A percentile compares a stretch with the other conserved stretches of the same genome.
These are phyloP conservation scores for Fragilaria crotonensis DNA, from an alignment of 108 stramenopile genomes.

Conservation along the genomic window DNA sequence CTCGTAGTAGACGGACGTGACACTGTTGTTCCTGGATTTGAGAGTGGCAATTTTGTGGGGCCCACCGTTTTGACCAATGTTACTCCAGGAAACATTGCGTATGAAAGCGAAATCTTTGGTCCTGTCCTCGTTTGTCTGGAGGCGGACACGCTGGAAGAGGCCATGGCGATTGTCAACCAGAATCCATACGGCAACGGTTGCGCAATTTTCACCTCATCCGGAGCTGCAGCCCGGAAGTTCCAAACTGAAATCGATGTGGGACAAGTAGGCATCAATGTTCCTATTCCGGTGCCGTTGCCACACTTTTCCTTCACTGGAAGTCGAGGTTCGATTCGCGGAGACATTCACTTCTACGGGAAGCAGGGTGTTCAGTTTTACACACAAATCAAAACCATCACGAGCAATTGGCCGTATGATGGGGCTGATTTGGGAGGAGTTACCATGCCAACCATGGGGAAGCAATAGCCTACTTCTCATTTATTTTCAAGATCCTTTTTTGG, in stretches of 20 bases:
- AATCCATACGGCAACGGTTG: constrained; percentile 92
- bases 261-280: constrained; percentile 79
- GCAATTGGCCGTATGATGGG: constrained; percentile 66
- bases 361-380: constrained; percentile 93
- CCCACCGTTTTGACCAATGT: constrained; percentile 73
- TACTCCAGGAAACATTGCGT: constrained; percentile 45
- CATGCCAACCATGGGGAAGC: constrained; percentile 79
- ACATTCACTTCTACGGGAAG: constrained; percentile 89
- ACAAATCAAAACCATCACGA: constrained; percentile 89
- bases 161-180: constrained; percentile 74
- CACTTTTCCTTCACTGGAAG: constrained; percentile 94
- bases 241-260: constrained; percentile 87
- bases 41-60: constrained; percentile 79
- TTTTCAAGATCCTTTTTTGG: too few relatives aligned
- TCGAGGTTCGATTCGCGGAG: constrained; percentile 80
- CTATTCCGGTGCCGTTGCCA: constrained; percentile 94
- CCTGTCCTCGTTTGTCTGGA: constrained; percentile 78
- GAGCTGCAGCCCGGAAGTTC: constrained; percentile 87
- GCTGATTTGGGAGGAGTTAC: constrained; percentile 51
- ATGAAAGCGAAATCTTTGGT: constrained; percentile 94
- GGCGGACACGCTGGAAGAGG: constrained; percentile 84
- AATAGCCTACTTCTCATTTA: too few relatives aligned
- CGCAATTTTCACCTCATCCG: constrained; percentile 83
- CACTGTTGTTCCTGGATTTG: constrained; percentile 42
- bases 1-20: constrained; percentile 85